These are phyloP conservation scores for Solanum bulbocastanum DNA, from an alignment of 257 asterid genomes.

Conservation along the genomic window DNA sequence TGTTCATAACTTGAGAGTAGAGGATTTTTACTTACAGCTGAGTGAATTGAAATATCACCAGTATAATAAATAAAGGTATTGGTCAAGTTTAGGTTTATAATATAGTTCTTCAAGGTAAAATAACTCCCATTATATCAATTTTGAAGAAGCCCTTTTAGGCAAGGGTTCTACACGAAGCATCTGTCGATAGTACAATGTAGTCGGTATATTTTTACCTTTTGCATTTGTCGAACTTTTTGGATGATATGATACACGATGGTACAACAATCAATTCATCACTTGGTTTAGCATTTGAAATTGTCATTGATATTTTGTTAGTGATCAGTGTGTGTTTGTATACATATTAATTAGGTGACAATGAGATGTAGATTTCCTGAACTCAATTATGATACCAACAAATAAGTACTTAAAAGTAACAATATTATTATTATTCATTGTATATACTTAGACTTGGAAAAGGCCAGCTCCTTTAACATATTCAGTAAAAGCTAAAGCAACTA, in stretches of 20 bases:
- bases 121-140: background rate
- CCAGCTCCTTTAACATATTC: conserved; percentile 67
- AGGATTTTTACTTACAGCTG: background rate
- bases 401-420: background rate
- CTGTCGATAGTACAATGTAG: background rate
- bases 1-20: conserved; percentile 5
- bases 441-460: conserved; percentile 16
- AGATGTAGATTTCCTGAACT: background rate
- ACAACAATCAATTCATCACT: background rate
- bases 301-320: background rate
- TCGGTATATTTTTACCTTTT: background rate
- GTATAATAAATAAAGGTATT: background rate
- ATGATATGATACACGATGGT: background rate
- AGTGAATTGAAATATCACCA: background rate
- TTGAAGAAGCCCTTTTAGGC: background rate
- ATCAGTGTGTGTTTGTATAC: background rate
- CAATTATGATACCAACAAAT: background rate
- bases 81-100: background rate
- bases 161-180: background rate
- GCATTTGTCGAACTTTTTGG: background rate
- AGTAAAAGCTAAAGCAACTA: conserved; percentile 69
- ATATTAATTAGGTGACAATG: background rate
- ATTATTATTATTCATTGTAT: background rate
- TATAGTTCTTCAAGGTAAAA: background rate
- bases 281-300: background rate